Conservation (phyloP, 228 moss, liverwort and hornwort genomes). For the Sphagnum fallax region DNA sequence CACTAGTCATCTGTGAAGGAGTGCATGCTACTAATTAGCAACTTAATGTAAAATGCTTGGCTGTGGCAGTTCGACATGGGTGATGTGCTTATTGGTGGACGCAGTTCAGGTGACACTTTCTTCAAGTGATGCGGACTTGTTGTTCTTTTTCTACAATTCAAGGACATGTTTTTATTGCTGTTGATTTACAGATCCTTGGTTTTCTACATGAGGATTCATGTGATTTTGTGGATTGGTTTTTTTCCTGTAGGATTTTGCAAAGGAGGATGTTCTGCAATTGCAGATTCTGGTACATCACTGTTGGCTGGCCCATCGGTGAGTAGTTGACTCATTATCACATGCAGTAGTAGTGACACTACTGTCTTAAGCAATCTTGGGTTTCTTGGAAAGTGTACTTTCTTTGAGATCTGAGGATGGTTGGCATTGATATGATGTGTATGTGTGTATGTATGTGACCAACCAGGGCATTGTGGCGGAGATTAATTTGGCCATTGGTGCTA, state of each 20-base stretch:
- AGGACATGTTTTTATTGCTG: not conserved
- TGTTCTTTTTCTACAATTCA: not conserved
- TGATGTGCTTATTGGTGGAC: slow-evolving; percentile 77
- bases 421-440: not conserved
- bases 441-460: not conserved
- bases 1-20: no score
- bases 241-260: slow-evolving; percentile 59
- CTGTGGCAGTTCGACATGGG: slow-evolving; percentile 77
- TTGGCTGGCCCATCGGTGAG: slow-evolving; percentile 93
- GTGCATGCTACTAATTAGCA: not conserved
- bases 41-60: not conserved
- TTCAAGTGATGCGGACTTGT: not conserved
- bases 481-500: slow-evolving; percentile 87
- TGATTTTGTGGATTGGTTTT: not conserved
- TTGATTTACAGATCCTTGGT: not conserved
- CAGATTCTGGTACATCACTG: slow-evolving; percentile 93
- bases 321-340: not conserved
- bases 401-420: not conserved
- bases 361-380: not conserved
- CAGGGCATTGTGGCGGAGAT: slow-evolving; percentile 88
- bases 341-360: not conserved
- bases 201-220: not conserved
- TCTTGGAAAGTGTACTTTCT: not conserved
- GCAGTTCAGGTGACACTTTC: slow-evolving; percentile 47
- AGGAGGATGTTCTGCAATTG: slow-evolving; percentile 82